Conservation (phyloP, 2,329 filamentous ascomycete genomes). For the Cladosporium phlei region DNA sequence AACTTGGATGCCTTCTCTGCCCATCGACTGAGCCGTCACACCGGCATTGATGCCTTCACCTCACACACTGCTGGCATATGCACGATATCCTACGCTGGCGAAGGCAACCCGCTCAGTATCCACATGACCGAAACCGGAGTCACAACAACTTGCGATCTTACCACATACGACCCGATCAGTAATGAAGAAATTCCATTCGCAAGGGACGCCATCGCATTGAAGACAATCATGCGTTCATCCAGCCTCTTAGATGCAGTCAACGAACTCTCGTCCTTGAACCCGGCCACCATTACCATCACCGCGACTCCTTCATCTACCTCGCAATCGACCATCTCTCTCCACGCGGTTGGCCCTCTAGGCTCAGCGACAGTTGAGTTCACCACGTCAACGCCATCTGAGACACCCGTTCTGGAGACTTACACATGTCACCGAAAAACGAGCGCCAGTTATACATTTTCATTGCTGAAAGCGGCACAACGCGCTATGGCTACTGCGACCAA, state of each 20-base stretch:
- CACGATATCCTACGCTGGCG: conserved; percentile 68
- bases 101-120: conserved; percentile 75
- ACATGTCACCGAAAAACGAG: conserved; percentile 54
- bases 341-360: conserved; percentile 58
- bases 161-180: conserved; percentile 60
- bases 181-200: conserved; percentile 82
- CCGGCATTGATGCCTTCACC: conserved; percentile 68
- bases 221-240: conserved; percentile 85
- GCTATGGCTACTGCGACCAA: conserved; percentile 94
- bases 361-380: conserved; percentile 57
- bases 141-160: conserved; percentile 82
- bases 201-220: conserved; percentile 73
- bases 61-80: conserved; percentile 83
- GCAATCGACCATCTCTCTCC: conserved; percentile 61
- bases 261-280: conserved; percentile 65
- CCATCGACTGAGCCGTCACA: conserved; percentile 33
- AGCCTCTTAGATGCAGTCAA: conserved; percentile 67
- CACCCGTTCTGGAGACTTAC: conserved; percentile 66
- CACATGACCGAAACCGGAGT: conserved; percentile 81
- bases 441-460: conserved; percentile 78
- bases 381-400: conserved; percentile 24
- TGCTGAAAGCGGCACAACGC: conserved; percentile 77
- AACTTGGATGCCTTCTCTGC: conserved; percentile 36
- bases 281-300: conserved; percentile 47
- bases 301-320: conserved; percentile 34